These are phyloP conservation scores for Mortierella sp. DNA, from an alignment of 371 early-diverging fungal genomes.

Conservation along the genomic window DNA sequence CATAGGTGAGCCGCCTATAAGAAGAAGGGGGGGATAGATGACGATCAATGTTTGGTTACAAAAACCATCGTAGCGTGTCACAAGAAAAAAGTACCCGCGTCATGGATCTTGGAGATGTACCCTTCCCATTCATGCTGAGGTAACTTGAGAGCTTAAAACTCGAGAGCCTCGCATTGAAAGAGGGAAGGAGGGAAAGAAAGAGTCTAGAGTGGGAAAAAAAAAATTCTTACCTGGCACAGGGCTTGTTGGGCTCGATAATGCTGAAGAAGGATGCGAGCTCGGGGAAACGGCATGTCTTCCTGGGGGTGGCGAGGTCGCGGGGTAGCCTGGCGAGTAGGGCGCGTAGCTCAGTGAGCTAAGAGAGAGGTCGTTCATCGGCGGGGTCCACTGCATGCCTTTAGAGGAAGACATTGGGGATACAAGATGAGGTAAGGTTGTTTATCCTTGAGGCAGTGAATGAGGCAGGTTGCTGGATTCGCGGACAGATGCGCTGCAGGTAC, in stretches of 20 bases:
- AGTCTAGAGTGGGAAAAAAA: background rate
- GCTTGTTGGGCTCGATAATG: slow-evolving; percentile 8
- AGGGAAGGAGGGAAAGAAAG: slow-evolving; percentile 2
- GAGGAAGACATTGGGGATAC: slow-evolving; percentile 41
- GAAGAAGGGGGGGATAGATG: background rate
- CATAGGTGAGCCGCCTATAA: slow-evolving; percentile 11
- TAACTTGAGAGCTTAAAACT: slow-evolving; percentile 10
- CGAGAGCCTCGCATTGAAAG: background rate
- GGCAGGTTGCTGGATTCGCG: too few species aligned
- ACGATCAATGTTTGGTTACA: background rate
- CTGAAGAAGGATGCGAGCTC: slow-evolving; percentile 9
- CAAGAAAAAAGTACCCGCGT: slow-evolving; percentile 12
- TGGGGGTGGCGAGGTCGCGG: slow-evolving; percentile 13
- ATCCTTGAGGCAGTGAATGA: too few species aligned
- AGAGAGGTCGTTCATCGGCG: slow-evolving; percentile 31
- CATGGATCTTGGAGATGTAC: slow-evolving; percentile 12
- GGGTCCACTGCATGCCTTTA: slow-evolving; percentile 47
- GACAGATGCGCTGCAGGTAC: too few species aligned
- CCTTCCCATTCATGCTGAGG: slow-evolving; percentile 13
- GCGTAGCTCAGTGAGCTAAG: slow-evolving; percentile 29
- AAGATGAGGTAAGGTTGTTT: too few species aligned
- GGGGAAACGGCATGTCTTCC: slow-evolving; percentile 10
- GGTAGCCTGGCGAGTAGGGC: slow-evolving; percentile 25
- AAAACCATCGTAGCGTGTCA: background rate
- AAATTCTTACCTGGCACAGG: slow-evolving; percentile 16